Evolutionary conservation across 176 grass and related monocot genomes (phyloP), one percentile per base, ranked within the genome.

Genomic region (Raddia distichophylla): DNA sequence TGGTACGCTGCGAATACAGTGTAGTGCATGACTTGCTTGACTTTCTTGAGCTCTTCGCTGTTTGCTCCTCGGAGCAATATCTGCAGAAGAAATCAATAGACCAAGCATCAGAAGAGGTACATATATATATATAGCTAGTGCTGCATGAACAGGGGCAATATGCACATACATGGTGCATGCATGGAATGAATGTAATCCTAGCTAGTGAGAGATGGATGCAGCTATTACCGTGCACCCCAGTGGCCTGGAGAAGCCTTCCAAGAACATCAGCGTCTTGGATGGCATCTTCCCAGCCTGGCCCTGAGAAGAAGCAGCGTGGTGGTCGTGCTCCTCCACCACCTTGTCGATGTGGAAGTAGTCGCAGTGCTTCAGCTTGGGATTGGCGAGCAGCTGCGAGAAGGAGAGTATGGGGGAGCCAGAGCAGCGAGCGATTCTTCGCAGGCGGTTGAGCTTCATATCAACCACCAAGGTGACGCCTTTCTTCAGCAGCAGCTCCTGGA

Each of bases 1-100:
- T 92, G 92, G 67, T 98, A 98, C 44, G 95, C 95, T 15, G 95
- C 95, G 89, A 98, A 98, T 42, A 98, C 84, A 32, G 92, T 94
- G 88, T 98, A 91, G n/a, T 91, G 83, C 62, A 98, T 83, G 64
- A 89, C 77, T 58, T 79, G 89, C 69, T 98, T 98, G 76, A 98
- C 56, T 89, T 98, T 94, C 86, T 94, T 98, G 55, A 98, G 65
- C 79, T 92, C 88, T 84, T 94, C 83, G 71, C 77, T 94, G 46
- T 81, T 88, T 46, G 77, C 88, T 71, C 95, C 95, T 80, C 90
- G 76, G 19, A 98, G 81, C 73, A 98, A 73, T 91, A 98, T 92
- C 95, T 98, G 76, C 76, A 84, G 22, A 66, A 48, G 35, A 74
- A 61, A 71, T 0, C 27, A 27, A 27, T 27, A 27, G 27, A 1